Percentiles rank a stretch among this genome's conserved stretches.
Evolutionary conservation across 164 flowering plant genomes (phyloP).

Genomic region (Houttuynia cordata): DNA sequence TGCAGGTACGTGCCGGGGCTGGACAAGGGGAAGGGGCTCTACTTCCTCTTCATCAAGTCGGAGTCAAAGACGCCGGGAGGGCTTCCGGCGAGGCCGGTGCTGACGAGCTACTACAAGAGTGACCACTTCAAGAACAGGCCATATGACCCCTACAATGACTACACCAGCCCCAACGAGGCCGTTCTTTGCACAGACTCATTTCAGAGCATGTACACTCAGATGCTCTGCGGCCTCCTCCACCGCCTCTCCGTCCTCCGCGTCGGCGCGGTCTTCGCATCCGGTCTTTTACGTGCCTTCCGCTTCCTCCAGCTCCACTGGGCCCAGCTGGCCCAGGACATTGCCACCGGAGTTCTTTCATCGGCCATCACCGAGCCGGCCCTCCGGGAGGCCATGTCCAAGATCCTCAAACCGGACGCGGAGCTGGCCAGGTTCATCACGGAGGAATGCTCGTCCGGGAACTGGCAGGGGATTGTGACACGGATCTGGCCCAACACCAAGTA

Average conservation of each 20-base stretch:
- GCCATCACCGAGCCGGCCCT: conserved; percentile 35
- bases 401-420: conserved; percentile 37
- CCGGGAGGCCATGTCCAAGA: conserved; percentile 19
- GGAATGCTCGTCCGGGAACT: conserved; percentile 37
- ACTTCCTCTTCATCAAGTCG: conserved; percentile 53
- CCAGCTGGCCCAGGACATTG: conserved; percentile 37
- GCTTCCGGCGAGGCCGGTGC: conserved; percentile 62
- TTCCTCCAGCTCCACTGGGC: conserved; percentile 59
- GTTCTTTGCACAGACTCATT: conserved; percentile 61
- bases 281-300: conserved; percentile 58
- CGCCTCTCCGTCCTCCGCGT: conserved; percentile 49
- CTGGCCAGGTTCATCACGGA: conserved; percentile 32
- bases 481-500: conserved; percentile 86
- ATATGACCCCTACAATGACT: conserved; percentile 51
- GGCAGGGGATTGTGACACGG: conserved; percentile 53
- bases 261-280: conserved; percentile 81
- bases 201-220: conserved; percentile 84
- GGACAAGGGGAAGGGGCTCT: conserved; percentile 67
- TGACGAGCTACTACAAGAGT: conserved; percentile 73
- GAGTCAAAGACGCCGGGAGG: conserved; percentile 65
- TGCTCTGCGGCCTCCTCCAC: conserved; percentile 62
- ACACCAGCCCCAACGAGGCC: conserved; percentile 73
- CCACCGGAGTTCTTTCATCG: conserved; percentile 39
- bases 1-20: conserved; percentile 55
- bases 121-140: conserved; percentile 56